These are phyloP conservation scores for Zygnema circumcarinatum DNA, from an alignment of 139 green algal genomes.

Conservation along the genomic window DNA sequence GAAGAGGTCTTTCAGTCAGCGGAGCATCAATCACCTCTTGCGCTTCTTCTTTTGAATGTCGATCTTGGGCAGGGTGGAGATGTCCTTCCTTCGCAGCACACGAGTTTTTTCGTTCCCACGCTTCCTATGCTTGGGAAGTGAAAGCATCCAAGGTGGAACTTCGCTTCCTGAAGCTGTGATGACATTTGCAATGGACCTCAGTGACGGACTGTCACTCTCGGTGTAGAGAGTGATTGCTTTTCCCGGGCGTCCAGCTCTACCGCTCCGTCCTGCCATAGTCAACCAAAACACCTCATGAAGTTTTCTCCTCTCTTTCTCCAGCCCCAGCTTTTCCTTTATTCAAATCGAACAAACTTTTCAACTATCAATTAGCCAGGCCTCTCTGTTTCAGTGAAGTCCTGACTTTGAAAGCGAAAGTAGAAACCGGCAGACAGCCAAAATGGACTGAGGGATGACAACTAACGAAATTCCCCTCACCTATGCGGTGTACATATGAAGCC, in stretches of 20 bases:
- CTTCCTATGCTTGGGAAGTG: slow-evolving; percentile 32
- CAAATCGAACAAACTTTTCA: no score
- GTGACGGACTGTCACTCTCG: slow-evolving; percentile 52
- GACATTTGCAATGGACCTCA: slow-evolving; percentile 56
- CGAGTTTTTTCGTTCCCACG: background rate
- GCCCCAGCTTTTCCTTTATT: no score
- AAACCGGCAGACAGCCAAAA: no score
- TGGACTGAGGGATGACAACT: no score
- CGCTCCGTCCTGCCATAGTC: slow-evolving; percentile 55
- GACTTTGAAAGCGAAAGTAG: no score
- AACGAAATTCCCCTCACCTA: slow-evolving; percentile 54
- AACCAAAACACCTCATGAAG: background rate
- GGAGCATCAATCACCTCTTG: slow-evolving; percentile 8
- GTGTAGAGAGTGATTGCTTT: slow-evolving; percentile 65
- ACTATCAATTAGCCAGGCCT: no score
- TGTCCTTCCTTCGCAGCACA: slow-evolving; percentile 2
- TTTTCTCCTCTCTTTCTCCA: no score
- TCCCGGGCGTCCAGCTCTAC: slow-evolving; percentile 55
- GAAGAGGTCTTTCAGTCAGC: background rate
- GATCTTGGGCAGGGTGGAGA: slow-evolving; percentile 7
- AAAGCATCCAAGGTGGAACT: slow-evolving; percentile 63
- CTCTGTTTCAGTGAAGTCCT: no score
- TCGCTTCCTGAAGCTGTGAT: slow-evolving; percentile 56
- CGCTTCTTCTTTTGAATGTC: background rate
- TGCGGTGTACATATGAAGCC: slow-evolving; percentile 90